Evolutionary conservation across 352 stramenopile genomes (phyloP), one percentile per base, ranked within the genome.

Genomic region (Pythium dissimile): DNA sequence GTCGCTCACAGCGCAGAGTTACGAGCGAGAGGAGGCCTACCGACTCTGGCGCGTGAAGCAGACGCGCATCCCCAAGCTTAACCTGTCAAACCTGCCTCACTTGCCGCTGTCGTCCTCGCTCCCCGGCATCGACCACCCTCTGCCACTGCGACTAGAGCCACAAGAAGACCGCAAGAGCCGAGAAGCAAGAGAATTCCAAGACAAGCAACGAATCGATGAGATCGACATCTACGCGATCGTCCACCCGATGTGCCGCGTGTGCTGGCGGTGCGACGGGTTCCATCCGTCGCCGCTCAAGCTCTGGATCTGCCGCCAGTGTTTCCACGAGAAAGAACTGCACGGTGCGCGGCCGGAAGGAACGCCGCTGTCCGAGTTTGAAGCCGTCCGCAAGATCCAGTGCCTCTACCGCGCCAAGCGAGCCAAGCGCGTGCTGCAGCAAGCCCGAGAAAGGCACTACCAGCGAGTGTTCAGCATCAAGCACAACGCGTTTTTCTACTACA

Each of bases 401-500:
- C 62, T 89, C 5, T 88, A 73, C 41, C 78, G 82, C 21, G 80
- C 77, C 2, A 62, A 62, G 26, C 68, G 77, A 46, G 80, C 78
- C 18, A 65, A 73, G 16, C 63, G 66, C 0, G 55, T 88, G 18
- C 47, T 92, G 31, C 72, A 89, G 27, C 66, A 64, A 35, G 72
- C 77, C 7, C 63, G 80, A 21, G 76, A 89, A 48, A 72, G 79
- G 49, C 76, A 77, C 34, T 87, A 88, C 48, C 76, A 92, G 56
- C 69, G 78, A 13, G 70, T 92, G 10, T 92, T 89, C 61, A 88
- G 76, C 31, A 88, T 90, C 54, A 65, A 66, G 3, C 82, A 92
- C 74, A 66, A 84, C 44, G 58, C 67, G 10, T 92, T 92, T 48
- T 92, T 92, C 59, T 89, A 78, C 61, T 90, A 86, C 71, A 88